Evolutionary conservation across 2,329 filamentous ascomycete species (phyloP), one percentile per base, ranked within the genome.

Genomic region (Phialophora expanda): DNA sequence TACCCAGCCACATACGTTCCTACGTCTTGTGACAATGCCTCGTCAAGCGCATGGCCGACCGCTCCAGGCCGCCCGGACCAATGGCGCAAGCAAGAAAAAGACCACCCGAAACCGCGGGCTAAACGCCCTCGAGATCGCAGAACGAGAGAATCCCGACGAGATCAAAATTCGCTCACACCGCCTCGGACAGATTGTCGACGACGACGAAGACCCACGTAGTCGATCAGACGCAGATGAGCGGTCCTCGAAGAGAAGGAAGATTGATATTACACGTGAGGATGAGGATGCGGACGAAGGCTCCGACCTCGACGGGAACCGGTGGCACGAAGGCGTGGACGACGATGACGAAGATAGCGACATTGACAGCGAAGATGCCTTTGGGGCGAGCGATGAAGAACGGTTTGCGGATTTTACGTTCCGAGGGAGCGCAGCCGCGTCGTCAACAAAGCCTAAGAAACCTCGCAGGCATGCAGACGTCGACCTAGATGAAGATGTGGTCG

Each of bases 221-320:
- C 60, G 63, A 74, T 48, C 74, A 69, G 65, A 69, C 32, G 74
- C 72, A 5, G 83, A 85, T 26, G 69, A 70, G 28, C 61, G 68
- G 22, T 69, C 70, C 9, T 74, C 75, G 46, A 79, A 78, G 64
- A 77, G 78, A 20, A 63, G 70, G 55, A 73, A 70, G 58, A 58
- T 70, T 46, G 60, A 60, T 66, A 78, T 77, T 63, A 73, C 75
- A 57, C 69, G 74, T 55, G 69, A 73, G 26, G 77, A 75, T 26
- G 75, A 77, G n/a, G 77, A 80, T 32, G 76, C 78, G 5, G 81
- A 82, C 1, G 80, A 82, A 69, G 91, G 91, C 9, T 93, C 89
- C 71, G 93, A 97, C 74, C 92, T 90, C 67, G 91, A 93, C 67
- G 93, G 92, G 24, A 91, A 96, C 73, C 88, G 91, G 74, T 97